phyloP scores from a whole-genome alignment of 2,329 filamentous ascomycete species.

The Drechslera avenae region DNA sequence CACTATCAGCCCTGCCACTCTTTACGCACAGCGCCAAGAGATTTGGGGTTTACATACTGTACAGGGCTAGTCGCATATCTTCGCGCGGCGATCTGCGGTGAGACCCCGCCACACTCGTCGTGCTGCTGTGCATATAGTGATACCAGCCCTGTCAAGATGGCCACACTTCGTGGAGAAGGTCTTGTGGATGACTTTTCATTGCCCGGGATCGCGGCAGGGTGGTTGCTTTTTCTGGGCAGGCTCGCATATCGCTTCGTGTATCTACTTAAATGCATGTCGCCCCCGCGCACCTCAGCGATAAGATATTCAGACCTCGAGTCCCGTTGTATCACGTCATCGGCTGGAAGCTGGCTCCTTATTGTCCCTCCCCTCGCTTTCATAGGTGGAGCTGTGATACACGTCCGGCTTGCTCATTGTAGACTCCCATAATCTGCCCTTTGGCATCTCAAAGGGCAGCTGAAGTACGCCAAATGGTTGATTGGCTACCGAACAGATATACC shows the following conservation, averaged over 20 bases:
- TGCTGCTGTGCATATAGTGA: constrained; percentile 23
- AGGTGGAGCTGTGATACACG: background rate
- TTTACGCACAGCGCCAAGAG: constrained; percentile 21
- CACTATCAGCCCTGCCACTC: constrained; percentile 12
- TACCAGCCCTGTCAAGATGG: constrained; percentile 11
- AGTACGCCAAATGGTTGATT: background rate
- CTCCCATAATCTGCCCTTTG: background rate
- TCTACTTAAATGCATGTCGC: constrained; percentile 16
- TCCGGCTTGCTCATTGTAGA: background rate
- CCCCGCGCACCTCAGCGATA: constrained; percentile 19
- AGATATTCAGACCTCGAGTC: constrained; percentile 4
- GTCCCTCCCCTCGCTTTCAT: background rate
- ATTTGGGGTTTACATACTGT: constrained; percentile 40
- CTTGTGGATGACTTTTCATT: constrained; percentile 1
- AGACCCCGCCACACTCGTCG: constrained; percentile 27
- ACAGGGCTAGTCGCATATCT: constrained; percentile 37
- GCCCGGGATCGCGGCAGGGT: constrained; percentile 7
- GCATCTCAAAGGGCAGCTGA: background rate
- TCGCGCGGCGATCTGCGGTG: constrained; percentile 25
- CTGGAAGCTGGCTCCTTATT: background rate
- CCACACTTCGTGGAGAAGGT: constrained; percentile 7
- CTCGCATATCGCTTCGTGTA: constrained; percentile 7
- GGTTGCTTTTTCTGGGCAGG: constrained; percentile 18
- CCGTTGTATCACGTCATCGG: background rate
- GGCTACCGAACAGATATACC: background rate